Evolutionary conservation across 2,329 filamentous ascomycete genomes (phyloP), one percentile per base, ranked within the genome.

Genomic region (Aureobasidium sp.): DNA sequence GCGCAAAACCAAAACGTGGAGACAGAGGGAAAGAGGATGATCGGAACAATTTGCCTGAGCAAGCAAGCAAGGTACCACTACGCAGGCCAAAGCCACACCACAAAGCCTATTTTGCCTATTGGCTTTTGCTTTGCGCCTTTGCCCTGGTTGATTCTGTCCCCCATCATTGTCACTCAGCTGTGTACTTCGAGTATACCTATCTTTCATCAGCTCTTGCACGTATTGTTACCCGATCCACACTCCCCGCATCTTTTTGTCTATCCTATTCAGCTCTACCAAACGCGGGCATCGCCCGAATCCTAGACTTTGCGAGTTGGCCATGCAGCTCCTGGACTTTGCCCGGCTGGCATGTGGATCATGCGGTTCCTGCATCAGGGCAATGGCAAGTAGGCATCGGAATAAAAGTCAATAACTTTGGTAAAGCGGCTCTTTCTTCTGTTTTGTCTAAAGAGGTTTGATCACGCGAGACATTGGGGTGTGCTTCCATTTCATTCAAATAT

Each of bases 341-440:
- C n/a, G n/a, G n/a, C n/a, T n/a, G n/a, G n/a, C n/a, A n/a, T n/a
- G n/a, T n/a, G n/a, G 47, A 20, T 49, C 29, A n/a, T 48, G 31
- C 25, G 22, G 51, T 55, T 37, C 51, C 51, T 55, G 51, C 51
- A 31, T 52, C 49, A 52, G 29, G 49, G 34, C 48, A 34, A 36
- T 36, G 27, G 48, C 17, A 49, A 45, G 25, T 34, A 27, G 42
- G 11, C 5, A 29, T n/a, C 45, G 31, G 48, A 22, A 20, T 22
- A 15, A 51, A 25, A 52, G 22, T 22, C 20, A 39, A 52, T 39
- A 27, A 22, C 11, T 44, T 45, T 22, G 29, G n/a, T 34, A 17
- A 45, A 45, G 27, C 39, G 53, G 27, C 31, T 34, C 36, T 45
- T 44, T 34, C 27, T 17, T 41, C n/a, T 12, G 36, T 57, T 9